Conservation (phyloP, 2,329 filamentous ascomycete genomes). For the Fusarium succisae region DNA sequence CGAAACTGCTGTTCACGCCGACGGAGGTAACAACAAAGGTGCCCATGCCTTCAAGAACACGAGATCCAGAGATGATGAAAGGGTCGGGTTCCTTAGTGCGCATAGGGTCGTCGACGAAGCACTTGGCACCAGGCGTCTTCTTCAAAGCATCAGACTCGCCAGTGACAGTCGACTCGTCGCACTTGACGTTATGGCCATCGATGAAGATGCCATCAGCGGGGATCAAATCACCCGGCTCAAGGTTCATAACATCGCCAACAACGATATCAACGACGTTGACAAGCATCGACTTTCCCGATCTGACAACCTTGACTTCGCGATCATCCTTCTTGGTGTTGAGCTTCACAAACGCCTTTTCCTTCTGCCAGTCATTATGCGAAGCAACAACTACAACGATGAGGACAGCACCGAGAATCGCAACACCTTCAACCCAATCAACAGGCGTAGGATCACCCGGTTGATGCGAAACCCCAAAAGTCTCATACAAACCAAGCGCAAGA, state of each 20-base stretch:
- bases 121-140: slow-evolving; percentile 73
- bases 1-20: slow-evolving; percentile 77
- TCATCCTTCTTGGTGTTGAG: slow-evolving; percentile 25
- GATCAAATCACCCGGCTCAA: slow-evolving; percentile 18
- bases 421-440: slow-evolving; percentile 20
- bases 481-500: slow-evolving; percentile 9
- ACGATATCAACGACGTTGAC: slow-evolving; percentile 11
- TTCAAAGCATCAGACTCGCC: slow-evolving; percentile 80
- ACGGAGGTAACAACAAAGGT: slow-evolving; percentile 79
- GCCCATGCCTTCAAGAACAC: slow-evolving; percentile 76
- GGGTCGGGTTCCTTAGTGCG: slow-evolving; percentile 78
- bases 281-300: slow-evolving; percentile 14
- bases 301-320: slow-evolving; percentile 21
- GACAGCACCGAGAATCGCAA: slow-evolving; percentile 18
- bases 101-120: slow-evolving; percentile 73
- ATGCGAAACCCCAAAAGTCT: slow-evolving; percentile 4
- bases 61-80: slow-evolving; percentile 87
- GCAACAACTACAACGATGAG: slow-evolving; percentile 17
- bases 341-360: slow-evolving; percentile 22
- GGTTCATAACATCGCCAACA: slow-evolving; percentile 16
- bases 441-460: slow-evolving; percentile 16
- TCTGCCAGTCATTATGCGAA: slow-evolving; percentile 23
- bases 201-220: slow-evolving; percentile 20
- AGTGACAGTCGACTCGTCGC: slow-evolving; percentile 58
- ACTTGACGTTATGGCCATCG: slow-evolving; percentile 20